phyloP scores from a whole-genome alignment of 495 filamentous ascomycete genomes.

The Corynascus novoguineensis region DNA sequence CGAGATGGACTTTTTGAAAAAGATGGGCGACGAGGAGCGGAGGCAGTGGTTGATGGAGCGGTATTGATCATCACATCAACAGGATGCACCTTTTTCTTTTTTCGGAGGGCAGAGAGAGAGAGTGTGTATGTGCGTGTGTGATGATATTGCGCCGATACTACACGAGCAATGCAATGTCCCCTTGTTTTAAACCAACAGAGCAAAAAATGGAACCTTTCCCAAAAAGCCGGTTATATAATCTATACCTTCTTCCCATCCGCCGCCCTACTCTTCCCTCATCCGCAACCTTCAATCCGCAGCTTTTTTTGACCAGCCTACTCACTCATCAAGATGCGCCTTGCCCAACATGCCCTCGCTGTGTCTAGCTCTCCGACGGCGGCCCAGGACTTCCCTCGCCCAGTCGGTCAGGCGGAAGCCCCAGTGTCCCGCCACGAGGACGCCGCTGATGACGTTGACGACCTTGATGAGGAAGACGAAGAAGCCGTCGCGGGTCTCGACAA shows the following conservation, averaged over 20 bases:
- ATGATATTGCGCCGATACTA: not conserved
- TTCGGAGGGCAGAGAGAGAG: too few species aligned
- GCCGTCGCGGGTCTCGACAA: conserved; percentile 73
- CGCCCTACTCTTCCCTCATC: too few species aligned
- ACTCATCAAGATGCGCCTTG: conserved; percentile 2
- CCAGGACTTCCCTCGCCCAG: conserved; percentile 46
- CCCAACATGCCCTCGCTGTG: conserved; percentile 57
- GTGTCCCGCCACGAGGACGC: conserved; percentile 55
- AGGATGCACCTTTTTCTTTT: too few species aligned
- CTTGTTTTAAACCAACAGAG: not conserved
- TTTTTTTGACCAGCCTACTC: not conserved
- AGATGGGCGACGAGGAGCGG: conserved; percentile 40
- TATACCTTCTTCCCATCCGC: not conserved
- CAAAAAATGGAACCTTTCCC: not conserved
- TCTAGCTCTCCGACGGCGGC: conserved; percentile 42
- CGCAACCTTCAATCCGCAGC: too few species aligned
- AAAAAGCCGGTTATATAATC: not conserved
- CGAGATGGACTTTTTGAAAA: conserved; percentile 45
- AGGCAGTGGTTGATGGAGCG: conserved; percentile 58
- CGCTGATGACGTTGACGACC: conserved; percentile 57
- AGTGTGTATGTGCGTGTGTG: too few species aligned
- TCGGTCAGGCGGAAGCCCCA: conserved; percentile 55
- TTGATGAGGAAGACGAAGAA: conserved; percentile 71
- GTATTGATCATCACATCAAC: conserved; percentile 40
- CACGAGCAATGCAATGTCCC: not conserved